Evolutionary conservation across 208 protist species (phyloP).

Genomic region (Entamoeba nuttalli): DNA sequence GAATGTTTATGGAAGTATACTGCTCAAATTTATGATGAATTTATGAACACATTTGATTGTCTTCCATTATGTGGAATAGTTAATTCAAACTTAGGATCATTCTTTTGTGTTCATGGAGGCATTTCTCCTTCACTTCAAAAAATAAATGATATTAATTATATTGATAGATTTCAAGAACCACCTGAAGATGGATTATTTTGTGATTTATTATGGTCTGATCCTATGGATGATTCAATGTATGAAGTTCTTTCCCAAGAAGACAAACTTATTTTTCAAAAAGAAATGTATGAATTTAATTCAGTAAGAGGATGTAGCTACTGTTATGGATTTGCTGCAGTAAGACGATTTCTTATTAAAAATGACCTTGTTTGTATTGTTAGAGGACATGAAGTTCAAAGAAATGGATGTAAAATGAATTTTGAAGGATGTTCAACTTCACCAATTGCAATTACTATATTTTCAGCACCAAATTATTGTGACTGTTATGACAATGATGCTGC

Average conservation of each 20-base stretch:
- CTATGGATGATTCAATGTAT: neutral
- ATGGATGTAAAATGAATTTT: neutral
- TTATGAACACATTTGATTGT: constrained; percentile 12
- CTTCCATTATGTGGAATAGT: constrained; percentile 16
- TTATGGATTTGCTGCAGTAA: neutral
- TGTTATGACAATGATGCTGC: neutral
- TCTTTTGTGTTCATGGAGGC: constrained; percentile 27
- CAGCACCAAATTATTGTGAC: constrained; percentile 2
- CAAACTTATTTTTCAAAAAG: neutral
- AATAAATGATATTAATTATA: constrained; percentile 8
- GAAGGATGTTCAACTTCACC: neutral
- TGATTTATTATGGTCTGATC: constrained; percentile 26
- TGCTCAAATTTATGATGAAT: neutral
- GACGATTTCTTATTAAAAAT: neutral
- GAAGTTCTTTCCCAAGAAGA: neutral
- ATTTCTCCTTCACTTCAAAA: neutral
- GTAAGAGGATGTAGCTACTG: neutral
- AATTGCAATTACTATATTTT: neutral
- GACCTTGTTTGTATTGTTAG: neutral
- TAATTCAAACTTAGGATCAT: constrained; percentile 34
- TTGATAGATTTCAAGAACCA: constrained; percentile 10
- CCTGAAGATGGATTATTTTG: constrained; percentile 9
- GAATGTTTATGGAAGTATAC: constrained; percentile 21
- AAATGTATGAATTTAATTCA: neutral
- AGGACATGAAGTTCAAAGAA: neutral